A percentile compares a stretch with the other conserved stretches of the same genome.
Evolutionary conservation across 202 grass and related monocot species (phyloP).

Genomic region (Brachypodium distachyon): DNA sequence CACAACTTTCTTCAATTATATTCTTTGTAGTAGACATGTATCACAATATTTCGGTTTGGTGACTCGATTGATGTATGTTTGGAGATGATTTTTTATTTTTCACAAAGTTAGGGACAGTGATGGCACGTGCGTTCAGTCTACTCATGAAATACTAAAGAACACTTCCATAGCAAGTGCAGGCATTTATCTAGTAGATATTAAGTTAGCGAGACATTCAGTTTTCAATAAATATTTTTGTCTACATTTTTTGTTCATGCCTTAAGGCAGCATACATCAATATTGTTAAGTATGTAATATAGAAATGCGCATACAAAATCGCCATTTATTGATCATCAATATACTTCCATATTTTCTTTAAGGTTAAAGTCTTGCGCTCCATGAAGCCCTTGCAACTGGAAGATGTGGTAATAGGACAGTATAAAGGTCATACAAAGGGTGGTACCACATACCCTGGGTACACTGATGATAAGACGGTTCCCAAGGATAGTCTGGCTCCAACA

Average conservation of each 20-base stretch:
- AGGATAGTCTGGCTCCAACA: constrained; percentile 76
- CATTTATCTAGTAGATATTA: background rate
- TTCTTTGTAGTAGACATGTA: no score
- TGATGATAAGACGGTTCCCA: constrained; percentile 90
- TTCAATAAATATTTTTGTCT: no score
- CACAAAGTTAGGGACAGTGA: no score
- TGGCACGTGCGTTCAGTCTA: no score
- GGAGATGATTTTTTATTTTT: no score
- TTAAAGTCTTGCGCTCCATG: constrained; percentile 94
- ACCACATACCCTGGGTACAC: constrained; percentile 63
- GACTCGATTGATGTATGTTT: no score
- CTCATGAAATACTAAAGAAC: no score
- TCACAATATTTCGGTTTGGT: no score
- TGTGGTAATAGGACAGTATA: constrained; percentile 89
- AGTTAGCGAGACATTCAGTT: background rate
- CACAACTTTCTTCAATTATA: no score
- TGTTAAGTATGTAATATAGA: background rate
- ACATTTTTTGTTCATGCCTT: background rate
- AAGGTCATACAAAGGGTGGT: constrained; percentile 83
- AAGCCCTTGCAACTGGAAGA: constrained; percentile 78
- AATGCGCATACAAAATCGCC: background rate
- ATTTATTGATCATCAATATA: background rate
- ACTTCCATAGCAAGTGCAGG: no score
- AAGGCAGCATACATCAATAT: constrained; percentile 2
- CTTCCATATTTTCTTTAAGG: constrained; percentile 32